phyloP scores from a whole-genome alignment of 164 flowering plant genomes.

The Piper betle region DNA sequence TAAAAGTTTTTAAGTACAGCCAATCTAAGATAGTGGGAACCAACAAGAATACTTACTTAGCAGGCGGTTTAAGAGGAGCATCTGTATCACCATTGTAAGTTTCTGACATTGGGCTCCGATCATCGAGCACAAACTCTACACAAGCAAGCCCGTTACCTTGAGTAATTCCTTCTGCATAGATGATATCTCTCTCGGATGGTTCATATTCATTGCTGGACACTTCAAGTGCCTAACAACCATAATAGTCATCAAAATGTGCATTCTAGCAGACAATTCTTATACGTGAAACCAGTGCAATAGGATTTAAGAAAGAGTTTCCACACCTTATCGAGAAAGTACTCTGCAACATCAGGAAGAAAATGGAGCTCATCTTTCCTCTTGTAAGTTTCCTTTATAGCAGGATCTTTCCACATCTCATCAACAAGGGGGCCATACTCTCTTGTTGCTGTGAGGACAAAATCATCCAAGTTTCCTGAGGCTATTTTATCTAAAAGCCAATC shows the following conservation, averaged over 20 bases:
- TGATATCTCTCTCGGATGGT: conserved; percentile 81
- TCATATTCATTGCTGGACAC: conserved; percentile 94
- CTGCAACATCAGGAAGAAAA: conserved; percentile 95
- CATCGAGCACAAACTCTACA: conserved; percentile 85
- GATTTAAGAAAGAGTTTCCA: not conserved
- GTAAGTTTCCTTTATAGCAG: conserved; percentile 84
- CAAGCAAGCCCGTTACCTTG: conserved; percentile 92
- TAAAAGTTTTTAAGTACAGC: too few relatives aligned
- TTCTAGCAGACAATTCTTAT: too few relatives aligned
- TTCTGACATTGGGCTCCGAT: conserved; percentile 95
- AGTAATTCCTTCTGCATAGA: conserved; percentile 94
- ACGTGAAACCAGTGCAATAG: not conserved
- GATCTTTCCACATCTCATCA: conserved; percentile 95
- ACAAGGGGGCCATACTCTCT: conserved; percentile 98
- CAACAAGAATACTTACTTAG: conserved; percentile 34
- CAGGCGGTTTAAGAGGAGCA: conserved; percentile 43
- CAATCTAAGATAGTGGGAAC: not conserved
- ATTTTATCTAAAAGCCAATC: conserved; percentile 97
- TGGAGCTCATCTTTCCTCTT: conserved; percentile 80
- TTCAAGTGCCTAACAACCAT: conserved; percentile 67
- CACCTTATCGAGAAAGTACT: conserved; percentile 90
- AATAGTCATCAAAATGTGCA: too few relatives aligned
- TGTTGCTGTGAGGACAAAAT: conserved; percentile 99
- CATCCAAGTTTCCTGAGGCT: conserved; percentile 96
- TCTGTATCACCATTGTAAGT: conserved; percentile 68